phyloP scores from a whole-genome alignment of 73 alveolate species.

The Diophrys appendiculata region DNA sequence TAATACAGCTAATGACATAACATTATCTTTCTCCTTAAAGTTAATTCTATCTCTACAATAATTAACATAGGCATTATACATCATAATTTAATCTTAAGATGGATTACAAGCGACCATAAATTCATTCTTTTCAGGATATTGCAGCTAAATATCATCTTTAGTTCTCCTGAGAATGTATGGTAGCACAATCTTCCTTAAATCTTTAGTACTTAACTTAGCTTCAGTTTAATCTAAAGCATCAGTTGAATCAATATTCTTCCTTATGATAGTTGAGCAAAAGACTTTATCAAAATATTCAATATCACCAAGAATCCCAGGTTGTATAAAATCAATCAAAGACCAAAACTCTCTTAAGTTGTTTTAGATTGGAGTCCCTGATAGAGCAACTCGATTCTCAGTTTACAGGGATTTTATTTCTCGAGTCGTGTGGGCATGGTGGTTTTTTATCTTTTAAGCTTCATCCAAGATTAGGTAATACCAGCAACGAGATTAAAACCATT shows the following conservation, averaged over 20 bases:
- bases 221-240: constrained; percentile 31
- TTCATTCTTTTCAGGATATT: constrained; percentile 66
- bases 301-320: constrained; percentile 77
- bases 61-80: constrained; percentile 14
- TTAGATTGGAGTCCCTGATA: constrained; percentile 62
- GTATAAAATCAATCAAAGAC: constrained; percentile 73
- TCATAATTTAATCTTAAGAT: constrained; percentile 49
- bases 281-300: constrained; percentile 54
- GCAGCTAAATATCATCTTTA: constrained; percentile 55
- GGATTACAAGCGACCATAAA: constrained; percentile 65
- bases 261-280: constrained; percentile 68
- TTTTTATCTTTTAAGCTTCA: constrained; percentile 94
- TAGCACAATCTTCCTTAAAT: constrained; percentile 58
- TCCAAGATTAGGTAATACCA: constrained; percentile 89
- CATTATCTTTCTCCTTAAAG: constrained; percentile 8
- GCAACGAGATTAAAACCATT: constrained; percentile 12
- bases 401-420: constrained; percentile 62
- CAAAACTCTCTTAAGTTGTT: constrained; percentile 71
- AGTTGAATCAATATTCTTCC: constrained; percentile 30
- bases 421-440: constrained; percentile 72
- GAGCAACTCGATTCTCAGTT: constrained; percentile 88
- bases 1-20: constrained; percentile 19
- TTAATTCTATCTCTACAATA: background rate
- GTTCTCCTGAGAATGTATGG: constrained; percentile 79
- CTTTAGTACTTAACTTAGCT: constrained; percentile 55